Evolutionary conservation across 768 basidiomycete genomes (phyloP).

Genomic region (Botryobasidium botryosum): DNA sequence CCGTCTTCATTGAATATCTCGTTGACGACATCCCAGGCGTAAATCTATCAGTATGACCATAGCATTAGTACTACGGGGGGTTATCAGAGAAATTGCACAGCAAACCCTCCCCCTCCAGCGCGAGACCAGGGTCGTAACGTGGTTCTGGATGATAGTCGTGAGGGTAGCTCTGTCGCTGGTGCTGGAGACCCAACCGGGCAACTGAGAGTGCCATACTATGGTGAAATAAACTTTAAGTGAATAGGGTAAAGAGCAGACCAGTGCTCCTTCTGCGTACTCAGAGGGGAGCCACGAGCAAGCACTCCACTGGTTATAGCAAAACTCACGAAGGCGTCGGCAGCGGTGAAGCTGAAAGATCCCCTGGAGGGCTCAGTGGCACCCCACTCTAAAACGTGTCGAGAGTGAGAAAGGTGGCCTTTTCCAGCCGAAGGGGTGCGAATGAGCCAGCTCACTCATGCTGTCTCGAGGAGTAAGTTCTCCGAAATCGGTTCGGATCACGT

Average conservation of each 20-base stretch:
- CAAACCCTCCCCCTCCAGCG: slow-evolving; percentile 10
- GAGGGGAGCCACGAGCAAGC: slow-evolving; percentile 9
- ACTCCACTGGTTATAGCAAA: slow-evolving; percentile 10
- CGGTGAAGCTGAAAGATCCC: slow-evolving; percentile 9
- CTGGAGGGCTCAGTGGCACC: slow-evolving; percentile 4
- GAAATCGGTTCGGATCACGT: slow-evolving; percentile 10
- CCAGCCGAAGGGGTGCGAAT: slow-evolving; percentile 2
- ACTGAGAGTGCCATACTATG: slow-evolving; percentile 5
- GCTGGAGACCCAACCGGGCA: slow-evolving; percentile 10
- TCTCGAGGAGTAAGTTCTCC: slow-evolving; percentile 11
- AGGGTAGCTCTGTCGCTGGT: slow-evolving; percentile 8
- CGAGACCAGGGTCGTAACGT: slow-evolving; percentile 8
- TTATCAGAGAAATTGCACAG: not conserved
- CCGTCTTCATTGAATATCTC: slow-evolving; percentile 40
- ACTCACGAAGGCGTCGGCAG: slow-evolving; percentile 10
- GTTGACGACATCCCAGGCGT: no score
- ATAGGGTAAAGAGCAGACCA: not conserved
- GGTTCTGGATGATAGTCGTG: slow-evolving; percentile 12
- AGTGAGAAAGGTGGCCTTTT: not conserved
- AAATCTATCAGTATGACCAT: slow-evolving; percentile 9
- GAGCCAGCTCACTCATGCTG: slow-evolving; percentile 11
- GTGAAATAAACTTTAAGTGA: no score
- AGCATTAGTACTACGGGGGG: not conserved
- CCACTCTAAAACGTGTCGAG: not conserved
- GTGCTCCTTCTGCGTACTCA: not conserved